Evolutionary conservation across 2,329 filamentous ascomycete species (phyloP).

Genomic region (Ophiostoma sp.): DNA sequence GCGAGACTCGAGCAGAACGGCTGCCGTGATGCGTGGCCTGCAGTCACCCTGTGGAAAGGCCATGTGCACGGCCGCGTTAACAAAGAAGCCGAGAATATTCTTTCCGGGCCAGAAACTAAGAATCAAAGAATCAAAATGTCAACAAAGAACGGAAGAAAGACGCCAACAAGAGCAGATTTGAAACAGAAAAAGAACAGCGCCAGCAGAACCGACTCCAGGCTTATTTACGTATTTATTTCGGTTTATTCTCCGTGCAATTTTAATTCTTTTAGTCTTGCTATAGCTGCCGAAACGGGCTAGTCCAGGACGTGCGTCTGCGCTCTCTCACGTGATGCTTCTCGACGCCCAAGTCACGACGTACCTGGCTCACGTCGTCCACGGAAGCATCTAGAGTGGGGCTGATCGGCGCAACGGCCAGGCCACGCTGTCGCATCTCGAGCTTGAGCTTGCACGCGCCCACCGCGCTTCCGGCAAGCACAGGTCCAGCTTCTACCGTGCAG

Average conservation of each 20-base stretch:
- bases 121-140: not conserved
- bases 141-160: not conserved
- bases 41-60: not conserved
- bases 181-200: conserved; percentile 8
- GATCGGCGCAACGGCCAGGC: conserved; percentile 9
- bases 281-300: not conserved
- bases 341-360: too few relatives aligned
- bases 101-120: too few relatives aligned
- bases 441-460: not conserved
- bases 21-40: too few relatives aligned
- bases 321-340: too few relatives aligned
- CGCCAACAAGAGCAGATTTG: not conserved
- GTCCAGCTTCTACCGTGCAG: not conserved
- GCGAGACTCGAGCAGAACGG: not conserved
- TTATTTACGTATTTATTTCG: too few relatives aligned
- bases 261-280: not conserved
- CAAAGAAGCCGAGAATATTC: not conserved
- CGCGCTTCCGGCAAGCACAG: not conserved
- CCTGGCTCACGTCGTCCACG: too few relatives aligned
- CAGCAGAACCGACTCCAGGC: not conserved
- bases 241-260: too few relatives aligned
- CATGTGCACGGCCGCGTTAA: not conserved
- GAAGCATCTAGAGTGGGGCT: not conserved
- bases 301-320: too few relatives aligned
- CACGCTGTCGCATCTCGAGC: conserved; percentile 5